Base-by-base conservation (phyloP, 345 rosid genomes). In the Turritis glabra region DNA sequence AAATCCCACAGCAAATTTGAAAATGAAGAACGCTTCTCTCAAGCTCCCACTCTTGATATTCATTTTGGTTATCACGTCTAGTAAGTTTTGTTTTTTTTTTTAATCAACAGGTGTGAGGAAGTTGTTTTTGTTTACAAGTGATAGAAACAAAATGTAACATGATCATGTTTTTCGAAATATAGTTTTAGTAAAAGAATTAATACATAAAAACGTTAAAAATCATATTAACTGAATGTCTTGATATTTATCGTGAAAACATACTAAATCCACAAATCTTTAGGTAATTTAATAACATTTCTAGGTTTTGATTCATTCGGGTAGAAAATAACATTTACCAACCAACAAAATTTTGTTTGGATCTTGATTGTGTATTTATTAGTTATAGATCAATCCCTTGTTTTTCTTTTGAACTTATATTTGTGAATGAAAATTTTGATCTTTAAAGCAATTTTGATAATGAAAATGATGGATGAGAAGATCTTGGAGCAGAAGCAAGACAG, bases 11-110 rank as follows among this genome's bases (percentile, higher is more conserved):
- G 7, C 8, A 44, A 71, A 25, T 2, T 18, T 15, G 5, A 51
- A 61, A 40, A 71, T 60, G 75, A 48, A 37, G 27, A 71, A 71
- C 51, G 29, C 21, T 50, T 35, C 51, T 17, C 50, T 61, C 61
- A 62, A 38, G 17, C 17, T 40, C 19, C 1, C 66, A 26, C 21
- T 72, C 32, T 72, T 62, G 25, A 38, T 61, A 6, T 61, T 62
- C 43, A 62, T 62, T 38, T 72, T 61, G 76, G 53, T 61, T 44
- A 62, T 72, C 53, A 72, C 69, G 62, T 26, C 53, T 38, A 51
- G 76, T 72, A 72, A 72, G 69, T 72, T 8, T 33, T 17, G 58
- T 9, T 40, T 50, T 5, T 32, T 33, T 57, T 22, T 38, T 22
- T 62, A 3, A 2, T 47, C 7, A 50, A 11, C 7, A 50, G 7